Percentiles rank a stretch among this genome's conserved stretches.
These are phyloP conservation scores for Pistacia vera DNA, from an alignment of 345 rosid species.

Conservation along the genomic window DNA sequence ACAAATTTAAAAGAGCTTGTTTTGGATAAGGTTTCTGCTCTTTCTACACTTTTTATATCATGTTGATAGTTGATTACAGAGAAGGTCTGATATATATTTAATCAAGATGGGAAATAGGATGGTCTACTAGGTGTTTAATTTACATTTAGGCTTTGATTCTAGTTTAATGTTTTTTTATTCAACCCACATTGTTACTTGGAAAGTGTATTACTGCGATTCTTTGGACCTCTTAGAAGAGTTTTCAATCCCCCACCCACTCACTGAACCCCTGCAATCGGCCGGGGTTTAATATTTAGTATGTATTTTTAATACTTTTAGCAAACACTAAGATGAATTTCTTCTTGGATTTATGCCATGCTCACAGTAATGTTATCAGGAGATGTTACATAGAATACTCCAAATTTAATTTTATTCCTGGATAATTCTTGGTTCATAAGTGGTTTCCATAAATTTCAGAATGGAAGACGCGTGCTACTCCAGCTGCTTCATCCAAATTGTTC, in stretches of 20 bases:
- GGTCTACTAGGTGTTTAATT: slow-evolving; percentile 8
- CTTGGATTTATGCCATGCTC: no score
- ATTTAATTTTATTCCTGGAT: background rate
- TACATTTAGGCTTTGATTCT: no score
- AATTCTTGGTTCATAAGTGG: slow-evolving; percentile 14
- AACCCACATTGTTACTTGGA: no score
- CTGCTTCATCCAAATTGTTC: slow-evolving; percentile 80
- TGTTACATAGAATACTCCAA: no score
- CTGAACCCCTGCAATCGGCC: no score
- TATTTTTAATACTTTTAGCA: no score
- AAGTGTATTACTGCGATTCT: no score
- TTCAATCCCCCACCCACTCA: background rate
- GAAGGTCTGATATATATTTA: background rate
- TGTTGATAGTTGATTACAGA: background rate
- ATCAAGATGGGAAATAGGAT: background rate
- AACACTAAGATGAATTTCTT: no score
- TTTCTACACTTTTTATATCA: background rate
- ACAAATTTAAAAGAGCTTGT: slow-evolving; percentile 59
- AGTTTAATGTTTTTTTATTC: no score
- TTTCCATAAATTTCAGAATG: slow-evolving; percentile 51
- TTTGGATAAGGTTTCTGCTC: slow-evolving; percentile 67
- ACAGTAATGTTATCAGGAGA: no score
- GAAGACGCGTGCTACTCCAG: slow-evolving; percentile 76
- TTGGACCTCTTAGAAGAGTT: background rate
- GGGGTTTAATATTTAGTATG: no score